These are phyloP conservation scores for Metschnikowia rubicola DNA, from an alignment of 805 yeast genomes.

Conservation along the genomic window DNA sequence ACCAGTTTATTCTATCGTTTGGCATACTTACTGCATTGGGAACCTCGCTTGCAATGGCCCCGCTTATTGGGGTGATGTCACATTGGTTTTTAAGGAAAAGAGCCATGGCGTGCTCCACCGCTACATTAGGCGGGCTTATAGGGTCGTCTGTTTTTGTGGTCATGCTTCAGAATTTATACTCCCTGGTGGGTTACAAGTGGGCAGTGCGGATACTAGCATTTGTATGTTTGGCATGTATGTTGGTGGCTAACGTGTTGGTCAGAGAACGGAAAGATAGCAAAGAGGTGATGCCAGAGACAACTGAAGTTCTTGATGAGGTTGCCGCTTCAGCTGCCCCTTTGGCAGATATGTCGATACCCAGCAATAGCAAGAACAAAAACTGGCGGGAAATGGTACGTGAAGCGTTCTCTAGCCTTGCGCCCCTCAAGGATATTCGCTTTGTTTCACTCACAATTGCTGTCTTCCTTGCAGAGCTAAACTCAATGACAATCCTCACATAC, in stretches of 20 bases:
- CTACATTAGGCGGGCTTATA: slow-evolving; percentile 48
- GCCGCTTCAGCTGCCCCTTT: not conserved
- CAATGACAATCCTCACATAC: slow-evolving; percentile 47
- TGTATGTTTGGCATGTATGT: slow-evolving; percentile 37
- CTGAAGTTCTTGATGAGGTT: not conserved
- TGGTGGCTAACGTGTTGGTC: slow-evolving; percentile 10
- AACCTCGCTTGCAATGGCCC: slow-evolving; percentile 38
- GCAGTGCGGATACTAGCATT: slow-evolving; percentile 48
- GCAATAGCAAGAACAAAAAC: not conserved
- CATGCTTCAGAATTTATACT: slow-evolving; percentile 48
- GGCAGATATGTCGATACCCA: not conserved
- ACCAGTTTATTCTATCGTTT: slow-evolving; percentile 52
- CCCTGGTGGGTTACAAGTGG: slow-evolving; percentile 50
- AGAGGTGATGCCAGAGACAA: not conserved
- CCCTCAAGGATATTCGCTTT: slow-evolving; percentile 43
- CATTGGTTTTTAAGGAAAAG: slow-evolving; percentile 44
- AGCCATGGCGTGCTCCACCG: slow-evolving; percentile 44
- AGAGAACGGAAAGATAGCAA: slow-evolving; percentile 2
- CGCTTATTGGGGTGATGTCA: slow-evolving; percentile 42
- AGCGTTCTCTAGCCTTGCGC: slow-evolving; percentile 13
- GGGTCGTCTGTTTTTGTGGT: slow-evolving; percentile 56
- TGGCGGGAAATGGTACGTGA: not conserved
- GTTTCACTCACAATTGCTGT: slow-evolving; percentile 40
- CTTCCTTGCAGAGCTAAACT: slow-evolving; percentile 45
- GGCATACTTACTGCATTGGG: slow-evolving; percentile 44